phyloP scores from a whole-genome alignment of 768 basidiomycete species.

The Suillus clintonianus region DNA sequence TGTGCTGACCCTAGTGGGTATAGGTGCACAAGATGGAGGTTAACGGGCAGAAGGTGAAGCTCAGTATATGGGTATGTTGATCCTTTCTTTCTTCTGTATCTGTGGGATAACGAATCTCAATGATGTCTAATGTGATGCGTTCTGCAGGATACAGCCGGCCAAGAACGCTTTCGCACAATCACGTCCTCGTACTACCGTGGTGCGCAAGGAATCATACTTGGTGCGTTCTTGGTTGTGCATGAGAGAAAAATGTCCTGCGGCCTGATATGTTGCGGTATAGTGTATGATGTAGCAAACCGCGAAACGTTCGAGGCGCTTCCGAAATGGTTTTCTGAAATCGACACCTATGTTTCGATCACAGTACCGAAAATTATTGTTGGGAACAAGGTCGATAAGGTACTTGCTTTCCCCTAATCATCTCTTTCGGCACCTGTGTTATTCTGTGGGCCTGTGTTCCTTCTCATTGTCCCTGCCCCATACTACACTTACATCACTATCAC shows the following conservation, averaged over 20 bases:
- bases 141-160: slow-evolving; percentile 87
- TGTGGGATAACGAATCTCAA: not conserved
- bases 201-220: slow-evolving; percentile 80
- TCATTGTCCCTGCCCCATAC: not conserved
- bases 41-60: slow-evolving; percentile 81
- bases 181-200: slow-evolving; percentile 95
- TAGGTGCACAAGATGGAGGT: slow-evolving; percentile 90
- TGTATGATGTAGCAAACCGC: slow-evolving; percentile 93
- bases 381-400: slow-evolving; percentile 90
- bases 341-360: slow-evolving; percentile 84
- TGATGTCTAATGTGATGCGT: not conserved
- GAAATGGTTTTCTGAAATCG: slow-evolving; percentile 89
- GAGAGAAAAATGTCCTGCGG: too few relatives aligned
- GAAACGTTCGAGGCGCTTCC: slow-evolving; percentile 95
- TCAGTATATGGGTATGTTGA: slow-evolving; percentile 86
- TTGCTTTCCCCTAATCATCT: not conserved
- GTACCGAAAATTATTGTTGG: slow-evolving; percentile 96
- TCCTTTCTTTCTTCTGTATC: not conserved
- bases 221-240: slow-evolving; percentile 33
- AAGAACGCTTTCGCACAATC: slow-evolving; percentile 95
- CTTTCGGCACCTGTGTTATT: not conserved
- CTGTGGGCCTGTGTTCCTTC: not conserved
- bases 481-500: not conserved
- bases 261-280: slow-evolving; percentile 38
- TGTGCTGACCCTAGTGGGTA: slow-evolving; percentile 3